These are phyloP conservation scores for Hypoxylon sp. DNA, from an alignment of 2,329 filamentous ascomycete genomes.

Conservation along the genomic window DNA sequence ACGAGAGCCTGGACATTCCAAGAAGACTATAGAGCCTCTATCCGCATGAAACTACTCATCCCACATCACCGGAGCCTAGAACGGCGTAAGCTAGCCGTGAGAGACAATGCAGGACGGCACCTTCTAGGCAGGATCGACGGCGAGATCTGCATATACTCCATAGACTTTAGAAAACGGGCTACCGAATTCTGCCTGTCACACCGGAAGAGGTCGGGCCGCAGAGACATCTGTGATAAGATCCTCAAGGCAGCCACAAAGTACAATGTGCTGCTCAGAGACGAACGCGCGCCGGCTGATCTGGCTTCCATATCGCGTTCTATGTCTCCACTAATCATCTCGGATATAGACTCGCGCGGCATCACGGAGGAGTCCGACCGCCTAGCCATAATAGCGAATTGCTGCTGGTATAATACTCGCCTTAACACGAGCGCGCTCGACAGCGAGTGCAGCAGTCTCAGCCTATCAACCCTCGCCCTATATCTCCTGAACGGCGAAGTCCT, in stretches of 20 bases:
- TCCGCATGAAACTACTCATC: slow-evolving; percentile 49
- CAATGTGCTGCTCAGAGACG: slow-evolving; percentile 47
- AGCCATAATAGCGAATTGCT: slow-evolving; percentile 50
- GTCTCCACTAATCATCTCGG: slow-evolving; percentile 48
- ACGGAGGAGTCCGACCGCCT: slow-evolving; percentile 48
- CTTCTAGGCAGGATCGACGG: slow-evolving; percentile 43
- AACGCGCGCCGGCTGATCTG: slow-evolving; percentile 22
- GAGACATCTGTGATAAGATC: slow-evolving; percentile 44
- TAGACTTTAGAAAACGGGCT: slow-evolving; percentile 44
- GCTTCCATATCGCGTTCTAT: slow-evolving; percentile 47
- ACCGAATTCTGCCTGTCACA: slow-evolving; percentile 49
- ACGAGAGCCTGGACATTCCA: slow-evolving; percentile 51
- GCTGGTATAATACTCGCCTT: slow-evolving; percentile 47
- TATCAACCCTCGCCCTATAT: slow-evolving; percentile 47
- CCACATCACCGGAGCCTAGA: slow-evolving; percentile 46
- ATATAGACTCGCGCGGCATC: slow-evolving; percentile 46
- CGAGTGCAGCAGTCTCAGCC: slow-evolving; percentile 44
- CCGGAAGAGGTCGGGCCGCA: slow-evolving; percentile 37
- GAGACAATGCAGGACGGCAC: slow-evolving; percentile 30
- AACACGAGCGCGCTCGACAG: slow-evolving; percentile 42
- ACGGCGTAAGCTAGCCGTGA: slow-evolving; percentile 39
- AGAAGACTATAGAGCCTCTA: slow-evolving; percentile 49
- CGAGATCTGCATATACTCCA: slow-evolving; percentile 48
- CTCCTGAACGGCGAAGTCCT: slow-evolving; percentile 51
- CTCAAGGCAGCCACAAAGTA: slow-evolving; percentile 47